Percentiles rank a stretch among this genome's conserved stretches.
phyloP scores from a whole-genome alignment of 208 protist species.

The Herpetomonas tarakana region DNA sequence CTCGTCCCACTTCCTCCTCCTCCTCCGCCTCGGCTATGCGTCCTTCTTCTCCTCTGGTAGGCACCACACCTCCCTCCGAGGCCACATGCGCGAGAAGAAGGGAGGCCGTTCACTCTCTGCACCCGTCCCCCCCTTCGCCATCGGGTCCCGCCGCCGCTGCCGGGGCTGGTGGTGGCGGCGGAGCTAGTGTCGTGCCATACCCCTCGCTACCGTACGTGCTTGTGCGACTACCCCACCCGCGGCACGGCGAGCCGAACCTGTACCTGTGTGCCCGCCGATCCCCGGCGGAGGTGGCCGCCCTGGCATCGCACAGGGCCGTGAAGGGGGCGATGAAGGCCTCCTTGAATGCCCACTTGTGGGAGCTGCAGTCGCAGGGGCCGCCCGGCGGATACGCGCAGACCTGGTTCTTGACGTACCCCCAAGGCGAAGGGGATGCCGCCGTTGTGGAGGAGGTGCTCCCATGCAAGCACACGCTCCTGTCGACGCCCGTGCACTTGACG shows the following conservation, averaged over 20 bases:
- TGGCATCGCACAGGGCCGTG: background rate
- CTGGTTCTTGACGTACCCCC: constrained; percentile 39
- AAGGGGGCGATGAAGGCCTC: background rate
- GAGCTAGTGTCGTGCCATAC: too few species aligned
- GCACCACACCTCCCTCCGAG: background rate
- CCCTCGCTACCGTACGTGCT: constrained; percentile 9
- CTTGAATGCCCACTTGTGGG: constrained; percentile 14
- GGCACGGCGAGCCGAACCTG: constrained; percentile 47
- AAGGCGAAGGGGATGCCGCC: background rate
- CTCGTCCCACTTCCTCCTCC: too few species aligned
- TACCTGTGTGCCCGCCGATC: constrained; percentile 12
- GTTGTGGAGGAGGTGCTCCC: background rate
- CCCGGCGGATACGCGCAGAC: constrained; percentile 50
- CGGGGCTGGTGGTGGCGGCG: background rate
- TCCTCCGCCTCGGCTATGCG: too few species aligned
- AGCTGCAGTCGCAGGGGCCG: constrained; percentile 45
- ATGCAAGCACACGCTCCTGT: constrained; percentile 18
- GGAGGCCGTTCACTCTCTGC: background rate
- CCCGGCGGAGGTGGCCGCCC: background rate
- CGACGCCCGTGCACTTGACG: constrained; percentile 59
- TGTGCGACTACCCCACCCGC: constrained; percentile 61
- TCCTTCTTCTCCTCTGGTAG: too few species aligned
- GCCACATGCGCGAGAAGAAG: too few species aligned
- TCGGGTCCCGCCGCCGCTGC: background rate
- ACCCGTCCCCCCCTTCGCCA: background rate